Base-by-base conservation (phyloP, 352 stramenopile species). In the Globisporangium nunn region DNA sequence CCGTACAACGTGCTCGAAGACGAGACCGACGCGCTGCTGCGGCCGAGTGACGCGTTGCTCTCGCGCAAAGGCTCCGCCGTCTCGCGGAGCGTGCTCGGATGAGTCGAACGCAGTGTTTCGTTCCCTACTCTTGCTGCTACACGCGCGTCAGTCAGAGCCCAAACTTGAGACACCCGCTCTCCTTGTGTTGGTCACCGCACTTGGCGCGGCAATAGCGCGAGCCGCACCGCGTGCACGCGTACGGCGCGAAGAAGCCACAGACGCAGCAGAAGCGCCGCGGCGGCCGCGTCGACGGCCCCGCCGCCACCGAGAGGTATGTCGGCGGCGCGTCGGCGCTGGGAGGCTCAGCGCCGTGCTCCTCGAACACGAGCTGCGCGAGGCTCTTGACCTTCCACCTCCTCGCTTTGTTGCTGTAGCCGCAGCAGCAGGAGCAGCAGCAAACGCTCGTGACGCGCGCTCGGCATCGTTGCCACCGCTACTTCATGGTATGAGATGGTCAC, bases 81-180 rank as follows among this genome's bases (percentile, higher is more conserved):
- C 33, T 54, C 51, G 7, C 52, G 45, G 10, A 47, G 23, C 11
- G 33, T 28, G 15, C 23, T 62, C 37, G 51, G 35, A 11, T 12
- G 15, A 29, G 5, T 6, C 43, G 8, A 49, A 43, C 17, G 11
- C 37, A 12, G 37, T 8, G 33, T 23, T 23, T 23, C 23, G 23
- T 23, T 23, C 23, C 23, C 23, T 23, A 23, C 23, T 23, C 23
- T 23, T 23, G 23, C 23, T 23, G 23, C 23, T 23, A 23, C 23
- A 23, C 23, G 23, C 23, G 23, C 23, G 23, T 23, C 2, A 6
- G 7, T 23, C 61, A 90, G 23, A 90, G 56, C 0, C 81, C 81
- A 52, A 96, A 96, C 68, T 96, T 96, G 52, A 96, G 74, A 57
- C 88, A 96, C 28, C 88, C 75, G 51, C 80, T 96, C 61, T 96